A percentile compares a stretch with the other conserved stretches of the same genome.
Evolutionary conservation across 2,329 filamentous ascomycete genomes (phyloP).

Genomic region (Sclerotinia glacialis): DNA sequence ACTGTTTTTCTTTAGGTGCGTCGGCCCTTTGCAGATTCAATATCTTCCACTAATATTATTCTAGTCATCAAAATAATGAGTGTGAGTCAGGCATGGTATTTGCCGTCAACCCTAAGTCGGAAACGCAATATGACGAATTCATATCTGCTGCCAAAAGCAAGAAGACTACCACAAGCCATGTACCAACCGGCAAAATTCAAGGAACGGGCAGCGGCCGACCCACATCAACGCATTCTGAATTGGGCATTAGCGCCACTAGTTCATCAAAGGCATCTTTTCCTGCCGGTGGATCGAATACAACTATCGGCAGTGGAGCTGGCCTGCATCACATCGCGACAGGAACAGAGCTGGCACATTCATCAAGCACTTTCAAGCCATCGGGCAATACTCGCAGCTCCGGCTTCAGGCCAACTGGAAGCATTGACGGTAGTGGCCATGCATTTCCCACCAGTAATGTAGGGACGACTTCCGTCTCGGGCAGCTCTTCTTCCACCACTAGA

Average conservation of each 20-base stretch:
- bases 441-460: background rate
- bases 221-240: background rate
- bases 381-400: background rate
- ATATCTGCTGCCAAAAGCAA: slow-evolving; percentile 12
- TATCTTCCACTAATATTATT: slow-evolving; percentile 1
- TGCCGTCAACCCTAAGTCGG: slow-evolving; percentile 23
- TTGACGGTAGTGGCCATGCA: background rate
- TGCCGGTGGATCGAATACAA: slow-evolving; percentile 4
- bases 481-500: background rate
- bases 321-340: background rate
- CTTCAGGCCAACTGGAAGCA: background rate
- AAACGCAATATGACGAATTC: slow-evolving; percentile 17
- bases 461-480: background rate
- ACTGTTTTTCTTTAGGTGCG: slow-evolving; percentile 21
- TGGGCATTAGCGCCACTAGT: slow-evolving; percentile 7
- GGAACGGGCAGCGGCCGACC: slow-evolving; percentile 3
- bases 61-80: slow-evolving; percentile 21
- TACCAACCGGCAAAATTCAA: slow-evolving; percentile 1
- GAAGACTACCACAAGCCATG: slow-evolving; percentile 7
- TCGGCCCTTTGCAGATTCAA: background rate
- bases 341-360: background rate
- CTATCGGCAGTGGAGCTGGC: background rate
- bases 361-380: background rate
- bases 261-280: slow-evolving; percentile 5
- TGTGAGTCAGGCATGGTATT: slow-evolving; percentile 27